Evolutionary conservation across 768 basidiomycete species (phyloP), one percentile per base, ranked within the genome.

Genomic region (Lactarius psammicola): DNA sequence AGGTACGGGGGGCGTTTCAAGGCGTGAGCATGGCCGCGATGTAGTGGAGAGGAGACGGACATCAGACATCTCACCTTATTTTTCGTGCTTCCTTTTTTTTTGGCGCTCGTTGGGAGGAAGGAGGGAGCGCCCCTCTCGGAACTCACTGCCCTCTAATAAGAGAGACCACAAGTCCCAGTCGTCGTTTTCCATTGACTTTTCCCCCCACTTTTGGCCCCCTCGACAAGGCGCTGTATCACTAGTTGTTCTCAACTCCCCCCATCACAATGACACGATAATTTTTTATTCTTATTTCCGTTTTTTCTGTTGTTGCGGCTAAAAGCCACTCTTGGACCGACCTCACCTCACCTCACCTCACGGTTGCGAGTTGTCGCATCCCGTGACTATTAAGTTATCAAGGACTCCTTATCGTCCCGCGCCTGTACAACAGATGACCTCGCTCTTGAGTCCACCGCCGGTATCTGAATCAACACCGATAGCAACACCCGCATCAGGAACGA

Each of bases 11-110:
- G 57, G 64, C 67, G 38, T 70, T 70, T 56, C 69, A 70, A 64
- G 67, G 68, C 23, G 69, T 65, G 20, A 66, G 69, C 56, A 70
- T 68, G 68, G 68, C 69, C 20, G 69, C 69, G 28, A 70, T 70
- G 68, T 70, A 62, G 13, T 30, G 3, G 49, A 44, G 30, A 18
- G 23, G 13, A 10, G 60, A 31, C 53, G 53, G 53, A 31, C 53
- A 31, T 15, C 15, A 33, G 51, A 46, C 55, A 54, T 53, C 59
- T 60, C 53, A 60, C 56, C 34, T 55, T 46, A 44, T 38, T 34
- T n/a, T 58, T 46, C 30, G 31, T 57, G 38, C 28, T 33, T 59
- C 13, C 46, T 49, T 46, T 38, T 56, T 65, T 46, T 34, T 36
- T 34, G 36, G 3, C 44, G 10, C 46, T 28, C 38, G 8, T 17